Conservation (phyloP, 441 rosid genomes). For the Gossypium lobatum region DNA sequence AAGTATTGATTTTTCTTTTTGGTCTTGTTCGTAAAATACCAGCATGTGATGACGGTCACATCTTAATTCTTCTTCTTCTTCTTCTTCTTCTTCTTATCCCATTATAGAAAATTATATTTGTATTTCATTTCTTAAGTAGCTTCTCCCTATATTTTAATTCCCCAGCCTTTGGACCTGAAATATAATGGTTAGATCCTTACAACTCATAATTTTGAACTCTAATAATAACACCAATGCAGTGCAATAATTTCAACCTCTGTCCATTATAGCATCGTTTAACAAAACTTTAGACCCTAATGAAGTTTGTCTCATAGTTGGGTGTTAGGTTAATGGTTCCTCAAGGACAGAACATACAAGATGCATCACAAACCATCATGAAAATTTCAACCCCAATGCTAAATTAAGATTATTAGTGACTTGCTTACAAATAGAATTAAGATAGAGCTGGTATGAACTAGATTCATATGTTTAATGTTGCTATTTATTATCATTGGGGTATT, state of each 20-base stretch:
- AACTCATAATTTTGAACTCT: neutral
- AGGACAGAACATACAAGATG: neutral
- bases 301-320: neutral
- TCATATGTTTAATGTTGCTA: neutral
- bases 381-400: neutral
- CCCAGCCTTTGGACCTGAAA: neutral
- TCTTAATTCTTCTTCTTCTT: neutral
- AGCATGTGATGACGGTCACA: neutral
- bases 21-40: neutral
- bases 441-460: neutral
- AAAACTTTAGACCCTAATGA: neutral
- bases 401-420: neutral
- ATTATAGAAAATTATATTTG: neutral
- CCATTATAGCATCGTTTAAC: neutral
- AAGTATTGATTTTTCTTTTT: slow-evolving; percentile 9
- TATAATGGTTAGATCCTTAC: neutral
- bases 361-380: neutral
- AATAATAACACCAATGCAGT: neutral
- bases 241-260: neutral
- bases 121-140: neutral
- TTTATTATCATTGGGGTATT: neutral
- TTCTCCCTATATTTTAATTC: neutral
- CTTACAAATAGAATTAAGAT: neutral
- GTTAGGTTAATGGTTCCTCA: neutral
- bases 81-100: neutral